phyloP scores from a whole-genome alignment of 2,329 filamentous ascomycete species.

The Colletotrichum trifolii region DNA sequence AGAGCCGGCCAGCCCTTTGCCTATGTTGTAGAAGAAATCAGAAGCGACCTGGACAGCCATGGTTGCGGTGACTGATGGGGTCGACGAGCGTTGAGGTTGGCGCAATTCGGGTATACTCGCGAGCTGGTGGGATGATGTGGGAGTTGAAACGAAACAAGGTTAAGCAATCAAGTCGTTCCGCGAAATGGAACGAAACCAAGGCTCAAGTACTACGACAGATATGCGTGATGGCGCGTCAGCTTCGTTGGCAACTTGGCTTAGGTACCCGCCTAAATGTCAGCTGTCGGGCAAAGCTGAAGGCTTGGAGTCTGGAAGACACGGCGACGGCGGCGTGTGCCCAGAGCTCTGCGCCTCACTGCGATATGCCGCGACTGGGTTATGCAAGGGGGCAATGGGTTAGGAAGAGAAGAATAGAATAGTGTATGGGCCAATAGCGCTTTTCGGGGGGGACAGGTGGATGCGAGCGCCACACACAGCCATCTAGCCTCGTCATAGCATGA shows the following conservation, averaged over 20 bases:
- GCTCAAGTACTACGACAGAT: slow-evolving; percentile 2
- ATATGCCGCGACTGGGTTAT: slow-evolving; percentile 34
- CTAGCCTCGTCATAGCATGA: slow-evolving; percentile 32
- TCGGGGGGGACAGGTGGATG: slow-evolving; percentile 3
- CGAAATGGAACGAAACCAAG: slow-evolving; percentile 20
- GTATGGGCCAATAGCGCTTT: slow-evolving; percentile 16
- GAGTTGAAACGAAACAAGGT: not conserved
- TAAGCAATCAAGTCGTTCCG: slow-evolving; percentile 1
- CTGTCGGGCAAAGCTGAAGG: slow-evolving; percentile 15
- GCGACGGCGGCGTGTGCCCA: slow-evolving; percentile 35
- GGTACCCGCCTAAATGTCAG: slow-evolving; percentile 30
- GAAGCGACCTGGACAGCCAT: slow-evolving; percentile 56
- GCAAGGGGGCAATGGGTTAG: slow-evolving; percentile 8
- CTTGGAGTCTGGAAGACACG: slow-evolving; percentile 31
- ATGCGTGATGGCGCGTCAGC: slow-evolving; percentile 28
- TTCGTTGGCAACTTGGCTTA: slow-evolving; percentile 30
- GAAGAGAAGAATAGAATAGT: slow-evolving; percentile 1
- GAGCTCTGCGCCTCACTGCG: slow-evolving; percentile 36
- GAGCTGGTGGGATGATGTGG: no score
- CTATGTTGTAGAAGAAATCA: slow-evolving; percentile 56
- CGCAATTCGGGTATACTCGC: no score
- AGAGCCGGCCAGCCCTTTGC: slow-evolving; percentile 82
- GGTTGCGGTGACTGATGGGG: slow-evolving; percentile 15
- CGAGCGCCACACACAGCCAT: slow-evolving; percentile 27
- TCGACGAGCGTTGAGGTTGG: no score